Conservation (phyloP, 1,139 yeast species). For the Nakaseomyces delphensis region DNA sequence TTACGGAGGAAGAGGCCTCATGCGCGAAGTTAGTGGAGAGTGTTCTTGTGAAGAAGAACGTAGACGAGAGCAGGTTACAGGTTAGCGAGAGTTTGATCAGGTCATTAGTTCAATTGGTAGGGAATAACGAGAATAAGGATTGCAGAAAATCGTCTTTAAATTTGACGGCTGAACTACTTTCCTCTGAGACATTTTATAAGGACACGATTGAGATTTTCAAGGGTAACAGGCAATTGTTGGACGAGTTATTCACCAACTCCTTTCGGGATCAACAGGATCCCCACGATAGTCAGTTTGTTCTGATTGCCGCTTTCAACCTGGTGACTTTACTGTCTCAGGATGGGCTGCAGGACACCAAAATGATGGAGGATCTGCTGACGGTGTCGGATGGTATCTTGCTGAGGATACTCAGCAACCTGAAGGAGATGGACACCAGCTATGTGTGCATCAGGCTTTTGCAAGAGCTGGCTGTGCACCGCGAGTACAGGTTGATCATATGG, state of each 20-base stretch:
- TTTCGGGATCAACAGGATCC: slow-evolving; percentile 14
- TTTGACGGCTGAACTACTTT: slow-evolving; percentile 53
- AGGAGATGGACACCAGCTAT: slow-evolving; percentile 28
- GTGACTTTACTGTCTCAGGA: slow-evolving; percentile 31
- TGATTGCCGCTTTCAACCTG: slow-evolving; percentile 28
- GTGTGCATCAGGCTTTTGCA: slow-evolving; percentile 29
- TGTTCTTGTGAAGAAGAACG: slow-evolving; percentile 13
- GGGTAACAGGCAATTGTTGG: slow-evolving; percentile 31
- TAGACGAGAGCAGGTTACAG: slow-evolving; percentile 23
- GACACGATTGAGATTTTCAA: slow-evolving; percentile 40
- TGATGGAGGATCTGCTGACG: slow-evolving; percentile 19
- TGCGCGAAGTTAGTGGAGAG: slow-evolving; percentile 28
- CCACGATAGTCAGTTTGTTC: slow-evolving; percentile 22
- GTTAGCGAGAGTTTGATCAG: slow-evolving; percentile 17
- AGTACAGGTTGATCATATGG: slow-evolving; percentile 55
- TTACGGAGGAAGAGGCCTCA: slow-evolving; percentile 33
- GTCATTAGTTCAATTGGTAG: slow-evolving; percentile 26
- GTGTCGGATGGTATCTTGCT: slow-evolving; percentile 18
- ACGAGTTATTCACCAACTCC: slow-evolving; percentile 30
- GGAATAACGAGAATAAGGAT: slow-evolving; percentile 37
- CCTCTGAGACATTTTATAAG: slow-evolving; percentile 30
- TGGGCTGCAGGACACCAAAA: slow-evolving; percentile 14
- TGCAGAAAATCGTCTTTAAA: slow-evolving; percentile 67
- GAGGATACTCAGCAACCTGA: slow-evolving; percentile 20
- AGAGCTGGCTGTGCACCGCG: slow-evolving; percentile 41